Evolutionary conservation across 805 yeast species (phyloP), one percentile per base, ranked within the genome.

Genomic region (Candida jianshihensis): DNA sequence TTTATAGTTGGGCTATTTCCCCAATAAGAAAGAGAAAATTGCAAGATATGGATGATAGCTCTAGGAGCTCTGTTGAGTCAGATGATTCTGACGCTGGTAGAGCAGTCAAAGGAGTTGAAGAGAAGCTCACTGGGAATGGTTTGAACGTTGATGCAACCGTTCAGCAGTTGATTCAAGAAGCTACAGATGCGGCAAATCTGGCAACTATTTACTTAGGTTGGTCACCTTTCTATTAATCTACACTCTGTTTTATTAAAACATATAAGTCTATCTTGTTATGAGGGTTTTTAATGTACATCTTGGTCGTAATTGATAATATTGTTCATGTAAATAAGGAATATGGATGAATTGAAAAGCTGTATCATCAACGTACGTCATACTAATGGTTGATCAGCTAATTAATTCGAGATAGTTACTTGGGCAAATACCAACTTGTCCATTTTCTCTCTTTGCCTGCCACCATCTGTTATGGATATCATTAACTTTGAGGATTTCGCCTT

Each of bases 371-470:
- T n/a, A n/a, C n/a, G n/a, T n/a, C n/a, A n/a, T n/a, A n/a, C n/a
- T n/a, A n/a, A n/a, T n/a, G n/a, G n/a, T n/a, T 24, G 4, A 4
- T 45, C 47, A 60, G 43, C 71, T 78, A 39, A 81, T 63, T 42
- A 88, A 66, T 59, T 85, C 85, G 33, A 90, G 89, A 55, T 90
- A 90, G 60, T 90, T 92, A 51, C 95, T 81, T 34, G 98, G 97
- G 60, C 96, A 88, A 51, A 90, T 90, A 47, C 97, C 98, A 30
- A 87, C 83, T 57, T 88, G 92, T 24, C 98, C 98, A 48, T 77
- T 82, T 8, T 81, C 70, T 53, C 89, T 75, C 58, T 83, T 77
- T 28, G 96, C 97, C 63, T 88, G 96, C 97, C 97, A 90, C 98
- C 98, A 90, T 63, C 94, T 80, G 31, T 97, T 97, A 46, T 84